These are phyloP conservation scores for Dendrobium officinale DNA, from an alignment of 106 monocot species.

Conservation along the genomic window DNA sequence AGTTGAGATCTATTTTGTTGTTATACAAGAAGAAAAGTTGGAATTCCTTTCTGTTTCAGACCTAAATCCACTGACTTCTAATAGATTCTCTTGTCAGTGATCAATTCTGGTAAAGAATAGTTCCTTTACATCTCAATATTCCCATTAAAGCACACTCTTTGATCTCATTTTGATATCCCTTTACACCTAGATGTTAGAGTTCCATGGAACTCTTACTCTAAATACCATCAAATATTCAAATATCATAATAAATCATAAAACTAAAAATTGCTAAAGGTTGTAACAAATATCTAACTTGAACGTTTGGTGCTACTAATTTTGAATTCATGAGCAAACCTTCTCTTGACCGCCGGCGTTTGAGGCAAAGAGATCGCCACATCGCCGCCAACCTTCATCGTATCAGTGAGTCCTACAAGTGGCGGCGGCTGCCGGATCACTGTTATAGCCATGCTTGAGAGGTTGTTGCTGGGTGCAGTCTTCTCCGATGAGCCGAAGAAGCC, in stretches of 20 bases:
- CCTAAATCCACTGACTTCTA: not conserved
- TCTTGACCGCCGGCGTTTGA: slow-evolving; percentile 37
- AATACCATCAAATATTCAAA: not conserved
- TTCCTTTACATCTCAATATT: not conserved
- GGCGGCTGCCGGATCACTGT: not conserved
- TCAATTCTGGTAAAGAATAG: not conserved
- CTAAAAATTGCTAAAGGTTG: not conserved
- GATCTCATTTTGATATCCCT: not conserved
- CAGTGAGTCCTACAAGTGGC: not conserved
- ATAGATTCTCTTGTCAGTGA: no score
- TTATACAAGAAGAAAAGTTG: not conserved
- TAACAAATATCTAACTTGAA: no score
- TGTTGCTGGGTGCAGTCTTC: slow-evolving; percentile 13
- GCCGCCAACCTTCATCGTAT: slow-evolving; percentile 7
- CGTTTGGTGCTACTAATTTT: no score
- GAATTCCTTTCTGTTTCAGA: not conserved
- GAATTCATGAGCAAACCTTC: slow-evolving; percentile 42
- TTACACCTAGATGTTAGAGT: not conserved
- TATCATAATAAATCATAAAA: not conserved
- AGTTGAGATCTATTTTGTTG: not conserved
- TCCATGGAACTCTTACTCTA: not conserved
- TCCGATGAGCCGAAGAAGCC: slow-evolving; percentile 4
- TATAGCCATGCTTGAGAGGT: not conserved
- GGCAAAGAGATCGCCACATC: slow-evolving; percentile 50
- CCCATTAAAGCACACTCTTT: not conserved